These are phyloP conservation scores for Gamsiella multidivaricata DNA, from an alignment of 192 early-diverging fungal species.

Conservation along the genomic window DNA sequence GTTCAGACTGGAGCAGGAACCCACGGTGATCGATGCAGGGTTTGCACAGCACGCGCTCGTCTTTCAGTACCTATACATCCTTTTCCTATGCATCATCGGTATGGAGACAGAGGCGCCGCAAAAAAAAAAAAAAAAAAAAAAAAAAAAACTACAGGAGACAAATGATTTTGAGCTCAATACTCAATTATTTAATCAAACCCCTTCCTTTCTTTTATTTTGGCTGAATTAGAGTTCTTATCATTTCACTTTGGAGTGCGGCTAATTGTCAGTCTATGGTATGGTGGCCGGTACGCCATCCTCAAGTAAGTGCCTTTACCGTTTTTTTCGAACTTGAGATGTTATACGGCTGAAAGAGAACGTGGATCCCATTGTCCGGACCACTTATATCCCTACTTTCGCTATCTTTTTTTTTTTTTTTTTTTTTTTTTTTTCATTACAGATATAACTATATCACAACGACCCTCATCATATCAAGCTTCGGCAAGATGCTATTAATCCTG, in stretches of 20 bases:
- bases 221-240: constrained; percentile 62
- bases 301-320: constrained; percentile 40
- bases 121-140: not conserved
- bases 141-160: not conserved
- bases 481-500: constrained; percentile 85
- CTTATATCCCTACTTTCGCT: not conserved
- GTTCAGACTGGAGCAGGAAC: constrained; percentile 85
- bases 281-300: constrained; percentile 55
- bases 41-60: constrained; percentile 73
- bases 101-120: constrained; percentile 2
- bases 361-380: too few species aligned
- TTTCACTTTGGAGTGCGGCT: constrained; percentile 69
- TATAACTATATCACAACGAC: constrained; percentile 76
- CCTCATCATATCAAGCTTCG: constrained; percentile 86
- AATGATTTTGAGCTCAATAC: too few species aligned
- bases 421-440: constrained; percentile 25
- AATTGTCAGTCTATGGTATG: constrained; percentile 58
- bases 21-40: constrained; percentile 60
- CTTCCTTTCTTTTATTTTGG: not conserved
- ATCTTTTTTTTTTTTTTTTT: not conserved
- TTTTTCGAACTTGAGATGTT: too few species aligned
- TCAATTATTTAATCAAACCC: too few species aligned
- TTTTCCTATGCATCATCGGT: constrained; percentile 76
- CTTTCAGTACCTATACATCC: constrained; percentile 82
- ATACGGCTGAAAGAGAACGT: too few species aligned